Base-by-base conservation (phyloP, 2,329 filamentous ascomycete genomes). In the Trichoderma afroharzianum region DNA sequence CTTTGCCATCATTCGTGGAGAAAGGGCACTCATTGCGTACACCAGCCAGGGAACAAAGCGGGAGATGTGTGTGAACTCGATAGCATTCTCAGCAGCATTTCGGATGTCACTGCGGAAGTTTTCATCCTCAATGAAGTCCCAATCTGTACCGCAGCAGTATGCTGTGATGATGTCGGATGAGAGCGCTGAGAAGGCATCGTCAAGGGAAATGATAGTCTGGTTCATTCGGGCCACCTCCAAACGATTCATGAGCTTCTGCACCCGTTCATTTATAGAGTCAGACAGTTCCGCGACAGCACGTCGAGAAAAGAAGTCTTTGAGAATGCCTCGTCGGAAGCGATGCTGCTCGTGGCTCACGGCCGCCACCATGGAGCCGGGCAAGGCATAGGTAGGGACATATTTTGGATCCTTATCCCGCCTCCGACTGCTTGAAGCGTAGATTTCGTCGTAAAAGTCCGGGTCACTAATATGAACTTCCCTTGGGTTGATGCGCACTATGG, bases 401-500 rank as follows among this genome's bases (percentile, higher is more conserved):
- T 59, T 7, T 30, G 63, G 33, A 39, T 71, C 64, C 39, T 63
- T 75, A 30, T 75, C 63, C 4, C 63, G 26, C 62, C 55, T 72
- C 33, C 72, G 70, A 36, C 55, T 24, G 72, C 74, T 71, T 11
- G 57, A 39, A 12, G 70, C 63, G 57, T 80, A 80, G 11, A 80
- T 68, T 5, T 69, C 76, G 63, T 76, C 73, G 61, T 77, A 76
- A 71, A 76, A 80, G 1, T 73, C 69, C 1, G 77, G 64, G 26
- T 78, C 76, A 24, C 68, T 72, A 33, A 80, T 73, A 61, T 81
- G 79, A 3, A 81, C 59, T 71, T 81, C 80, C 32, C 77, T 70
- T 0, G 80, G 77, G 39, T 77, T 80, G 72, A 81, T 77, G 9
- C 79, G 75, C 47, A 81, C 73, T n/a, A 82, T 79, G 0, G 79